phyloP scores from a whole-genome alignment of 1,284 basidiomycete species.

The Meripilus lineatus region DNA sequence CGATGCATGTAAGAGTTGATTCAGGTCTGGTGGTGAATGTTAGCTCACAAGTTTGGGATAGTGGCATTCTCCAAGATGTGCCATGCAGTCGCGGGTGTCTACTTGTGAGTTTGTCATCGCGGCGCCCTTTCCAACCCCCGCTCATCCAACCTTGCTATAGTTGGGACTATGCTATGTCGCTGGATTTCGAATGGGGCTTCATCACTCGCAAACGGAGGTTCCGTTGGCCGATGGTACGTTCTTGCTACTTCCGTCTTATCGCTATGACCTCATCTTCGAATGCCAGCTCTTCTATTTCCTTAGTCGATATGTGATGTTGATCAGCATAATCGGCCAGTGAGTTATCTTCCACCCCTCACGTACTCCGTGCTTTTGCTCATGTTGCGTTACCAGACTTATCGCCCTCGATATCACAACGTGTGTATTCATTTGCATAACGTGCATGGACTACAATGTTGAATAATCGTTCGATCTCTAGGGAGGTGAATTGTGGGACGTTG shows the following conservation, averaged over 20 bases:
- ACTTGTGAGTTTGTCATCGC: neutral
- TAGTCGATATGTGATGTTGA: neutral
- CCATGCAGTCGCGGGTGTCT: neutral
- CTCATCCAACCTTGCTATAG: too few relatives aligned
- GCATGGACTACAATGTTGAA: neutral
- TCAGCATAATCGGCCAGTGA: neutral
- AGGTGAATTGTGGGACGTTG: neutral
- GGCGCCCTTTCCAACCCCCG: too few relatives aligned
- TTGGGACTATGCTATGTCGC: neutral
- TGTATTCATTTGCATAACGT: neutral
- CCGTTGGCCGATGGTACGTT: constrained; percentile 1
- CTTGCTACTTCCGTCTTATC: neutral
- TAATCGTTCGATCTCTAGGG: neutral
- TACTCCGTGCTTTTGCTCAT: neutral
- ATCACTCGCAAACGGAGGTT: neutral
- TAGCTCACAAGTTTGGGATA: too few relatives aligned
- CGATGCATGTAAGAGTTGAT: too few relatives aligned
- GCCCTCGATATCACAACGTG: neutral
- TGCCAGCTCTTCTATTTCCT: neutral
- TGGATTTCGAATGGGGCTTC: neutral
- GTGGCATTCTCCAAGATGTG: neutral
- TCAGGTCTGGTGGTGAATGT: too few relatives aligned
- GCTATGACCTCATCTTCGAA: neutral
- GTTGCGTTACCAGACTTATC: neutral
- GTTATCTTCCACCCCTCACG: neutral